These are phyloP conservation scores for Epichloe scottii DNA, from an alignment of 2,329 filamentous ascomycete species.

Conservation along the genomic window DNA sequence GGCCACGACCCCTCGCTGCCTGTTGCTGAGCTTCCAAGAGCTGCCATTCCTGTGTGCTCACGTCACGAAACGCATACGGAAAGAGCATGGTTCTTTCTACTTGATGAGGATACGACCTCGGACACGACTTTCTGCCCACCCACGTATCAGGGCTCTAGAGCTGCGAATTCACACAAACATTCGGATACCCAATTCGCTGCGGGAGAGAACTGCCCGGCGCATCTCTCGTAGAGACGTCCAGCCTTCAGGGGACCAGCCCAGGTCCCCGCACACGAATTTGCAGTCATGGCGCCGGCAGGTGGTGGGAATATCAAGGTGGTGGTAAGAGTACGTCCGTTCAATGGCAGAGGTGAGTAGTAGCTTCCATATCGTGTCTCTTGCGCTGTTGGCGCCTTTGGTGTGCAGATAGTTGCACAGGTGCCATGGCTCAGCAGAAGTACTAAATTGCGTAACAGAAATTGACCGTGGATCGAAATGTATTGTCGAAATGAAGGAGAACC, in stretches of 20 bases:
- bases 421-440: slow-evolving; percentile 25
- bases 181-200: background rate
- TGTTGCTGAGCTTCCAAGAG: background rate
- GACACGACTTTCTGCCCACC: background rate
- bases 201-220: slow-evolving; percentile 10
- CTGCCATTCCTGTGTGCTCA: background rate
- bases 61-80: background rate
- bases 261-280: slow-evolving; percentile 22
- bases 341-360: slow-evolving; percentile 64
- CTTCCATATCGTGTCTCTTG: background rate
- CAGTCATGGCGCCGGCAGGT: slow-evolving; percentile 40
- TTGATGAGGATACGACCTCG: slow-evolving; percentile 6
- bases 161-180: background rate
- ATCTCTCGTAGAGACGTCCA: slow-evolving; percentile 13
- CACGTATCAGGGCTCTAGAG: background rate
- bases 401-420: slow-evolving; percentile 17
- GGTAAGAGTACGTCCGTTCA: slow-evolving; percentile 91
- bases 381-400: background rate
- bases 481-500: slow-evolving; percentile 86
- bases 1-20: background rate
- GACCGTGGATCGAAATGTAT: slow-evolving; percentile 92
- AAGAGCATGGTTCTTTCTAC: slow-evolving; percentile 8
- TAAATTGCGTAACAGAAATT: slow-evolving; percentile 48
- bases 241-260: slow-evolving; percentile 20
- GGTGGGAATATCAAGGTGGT: slow-evolving; percentile 99